A percentile compares a stretch with the other conserved stretches of the same genome.
Evolutionary conservation across 768 basidiomycete genomes (phyloP).

Genomic region (Mycena chlorophos): DNA sequence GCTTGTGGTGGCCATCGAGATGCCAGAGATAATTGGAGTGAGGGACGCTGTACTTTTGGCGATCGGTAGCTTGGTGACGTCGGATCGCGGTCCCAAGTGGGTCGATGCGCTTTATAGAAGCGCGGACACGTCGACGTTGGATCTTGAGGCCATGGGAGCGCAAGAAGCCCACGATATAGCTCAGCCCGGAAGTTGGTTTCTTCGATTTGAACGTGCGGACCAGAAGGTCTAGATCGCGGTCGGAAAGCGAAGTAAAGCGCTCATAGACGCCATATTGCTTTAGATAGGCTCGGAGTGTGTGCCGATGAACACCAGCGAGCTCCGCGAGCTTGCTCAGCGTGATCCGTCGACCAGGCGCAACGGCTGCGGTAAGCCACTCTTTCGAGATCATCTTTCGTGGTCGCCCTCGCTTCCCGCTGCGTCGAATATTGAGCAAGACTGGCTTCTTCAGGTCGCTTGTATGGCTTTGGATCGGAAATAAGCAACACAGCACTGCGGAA

Average conservation of each 20-base stretch:
- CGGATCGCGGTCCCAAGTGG: too few relatives aligned
- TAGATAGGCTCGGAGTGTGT: constrained; percentile 20
- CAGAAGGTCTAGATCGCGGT: constrained; percentile 23
- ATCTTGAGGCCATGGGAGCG: constrained; percentile 15
- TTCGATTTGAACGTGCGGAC: constrained; percentile 1
- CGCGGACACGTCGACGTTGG: constrained; percentile 14
- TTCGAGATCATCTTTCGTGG: constrained; percentile 1
- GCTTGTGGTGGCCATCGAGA: too few relatives aligned
- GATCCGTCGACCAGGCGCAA: constrained; percentile 11
- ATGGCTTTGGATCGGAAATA: too few relatives aligned
- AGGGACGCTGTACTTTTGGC: too few relatives aligned
- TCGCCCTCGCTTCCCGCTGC: constrained; percentile 2
- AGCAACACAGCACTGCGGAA: too few relatives aligned
- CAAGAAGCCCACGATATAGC: constrained; percentile 22
- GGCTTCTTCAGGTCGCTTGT: neutral
- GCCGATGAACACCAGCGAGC: constrained; percentile 15
- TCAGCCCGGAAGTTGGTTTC: constrained; percentile 20
- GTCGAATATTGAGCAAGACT: neutral
- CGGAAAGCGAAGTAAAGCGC: constrained; percentile 16
- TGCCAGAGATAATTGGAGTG: too few relatives aligned
- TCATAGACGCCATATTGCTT: constrained; percentile 7
- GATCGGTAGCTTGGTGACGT: too few relatives aligned
- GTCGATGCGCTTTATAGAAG: constrained; percentile 13
- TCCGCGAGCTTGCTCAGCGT: constrained; percentile 10
- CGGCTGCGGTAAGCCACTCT: constrained; percentile 10